Conservation (phyloP, 169 alveolate genomes). For the Plasmodium gallinaceum region DNA sequence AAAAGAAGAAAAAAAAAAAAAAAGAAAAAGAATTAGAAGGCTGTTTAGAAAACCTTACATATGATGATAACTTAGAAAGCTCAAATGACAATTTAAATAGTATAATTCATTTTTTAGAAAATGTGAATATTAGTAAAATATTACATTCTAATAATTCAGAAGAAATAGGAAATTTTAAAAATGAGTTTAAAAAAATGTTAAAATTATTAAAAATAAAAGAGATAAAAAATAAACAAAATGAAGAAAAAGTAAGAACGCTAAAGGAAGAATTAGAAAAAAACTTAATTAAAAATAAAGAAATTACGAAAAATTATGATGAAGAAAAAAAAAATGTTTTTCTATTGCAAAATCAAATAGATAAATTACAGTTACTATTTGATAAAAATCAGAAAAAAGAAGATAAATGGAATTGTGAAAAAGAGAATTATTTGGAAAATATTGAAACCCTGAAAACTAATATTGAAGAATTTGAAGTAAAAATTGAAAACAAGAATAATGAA, state of each 20-base stretch:
- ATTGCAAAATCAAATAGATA: slow-evolving; percentile 38
- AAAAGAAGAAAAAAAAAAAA: slow-evolving; percentile 22
- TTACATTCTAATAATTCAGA: too few relatives aligned
- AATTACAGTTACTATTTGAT: slow-evolving; percentile 45
- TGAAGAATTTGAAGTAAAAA: slow-evolving; percentile 55
- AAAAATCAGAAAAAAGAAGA: slow-evolving; percentile 67
- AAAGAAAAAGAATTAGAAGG: background rate
- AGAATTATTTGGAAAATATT: slow-evolving; percentile 49
- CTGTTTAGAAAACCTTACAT: background rate
- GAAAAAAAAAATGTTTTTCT: slow-evolving; percentile 28
- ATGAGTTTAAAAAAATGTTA: slow-evolving; percentile 1
- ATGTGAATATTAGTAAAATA: background rate
- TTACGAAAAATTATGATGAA: slow-evolving; percentile 53
- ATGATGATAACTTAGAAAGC: background rate
- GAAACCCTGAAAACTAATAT: slow-evolving; percentile 34
- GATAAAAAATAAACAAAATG: slow-evolving; percentile 8
- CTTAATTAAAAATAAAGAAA: slow-evolving; percentile 4
- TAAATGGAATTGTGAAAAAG: slow-evolving; percentile 57
- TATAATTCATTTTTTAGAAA: slow-evolving; percentile 7
- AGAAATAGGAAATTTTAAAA: background rate
- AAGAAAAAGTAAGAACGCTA: slow-evolving; percentile 7
- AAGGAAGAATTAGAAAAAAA: slow-evolving; percentile 41
- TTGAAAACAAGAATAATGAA: slow-evolving; percentile 68
- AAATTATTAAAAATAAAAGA: slow-evolving; percentile 6
- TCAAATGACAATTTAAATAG: slow-evolving; percentile 4